Evolutionary conservation across 257 asterid genomes (phyloP).

Genomic region (Asclepias syriaca): DNA sequence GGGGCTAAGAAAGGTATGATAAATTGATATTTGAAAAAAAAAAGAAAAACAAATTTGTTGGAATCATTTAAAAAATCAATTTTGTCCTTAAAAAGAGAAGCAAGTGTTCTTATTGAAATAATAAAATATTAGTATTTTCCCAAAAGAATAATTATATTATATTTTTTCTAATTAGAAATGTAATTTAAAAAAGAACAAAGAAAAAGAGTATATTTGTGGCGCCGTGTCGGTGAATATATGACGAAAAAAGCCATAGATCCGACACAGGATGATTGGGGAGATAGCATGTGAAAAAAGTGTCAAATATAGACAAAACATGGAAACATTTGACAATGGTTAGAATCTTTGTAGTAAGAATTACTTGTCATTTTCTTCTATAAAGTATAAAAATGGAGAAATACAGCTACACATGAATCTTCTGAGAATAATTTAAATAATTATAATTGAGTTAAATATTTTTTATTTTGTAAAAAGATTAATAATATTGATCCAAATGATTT

Average conservation of each 20-base stretch:
- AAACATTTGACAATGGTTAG: not conserved
- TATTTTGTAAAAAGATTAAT: too few relatives aligned
- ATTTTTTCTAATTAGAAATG: too few relatives aligned
- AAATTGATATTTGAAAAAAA: too few relatives aligned
- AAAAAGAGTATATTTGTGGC: too few relatives aligned
- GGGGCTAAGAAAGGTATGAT: conserved; percentile 16
- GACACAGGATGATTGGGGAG: not conserved
- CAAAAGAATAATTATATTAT: not conserved
- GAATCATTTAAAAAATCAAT: not conserved
- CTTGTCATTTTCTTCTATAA: not conserved
- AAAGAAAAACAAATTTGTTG: not conserved
- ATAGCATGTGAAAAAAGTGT: conserved; percentile 3
- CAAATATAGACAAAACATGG: not conserved
- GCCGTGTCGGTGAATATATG: not conserved
- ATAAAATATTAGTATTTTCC: not conserved
- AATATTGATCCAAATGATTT: too few relatives aligned
- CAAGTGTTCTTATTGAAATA: not conserved
- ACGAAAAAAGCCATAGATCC: not conserved
- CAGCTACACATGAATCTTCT: not conserved
- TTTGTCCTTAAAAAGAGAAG: not conserved
- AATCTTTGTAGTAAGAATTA: not conserved
- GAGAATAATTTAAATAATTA: too few relatives aligned
- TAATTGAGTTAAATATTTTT: too few relatives aligned
- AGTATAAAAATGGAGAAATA: not conserved
- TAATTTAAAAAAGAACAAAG: too few relatives aligned